A percentile compares a stretch with the other conserved stretches of the same genome.
Conservation (phyloP, 441 rosid species). For the Gossypium schwendimanii region DNA sequence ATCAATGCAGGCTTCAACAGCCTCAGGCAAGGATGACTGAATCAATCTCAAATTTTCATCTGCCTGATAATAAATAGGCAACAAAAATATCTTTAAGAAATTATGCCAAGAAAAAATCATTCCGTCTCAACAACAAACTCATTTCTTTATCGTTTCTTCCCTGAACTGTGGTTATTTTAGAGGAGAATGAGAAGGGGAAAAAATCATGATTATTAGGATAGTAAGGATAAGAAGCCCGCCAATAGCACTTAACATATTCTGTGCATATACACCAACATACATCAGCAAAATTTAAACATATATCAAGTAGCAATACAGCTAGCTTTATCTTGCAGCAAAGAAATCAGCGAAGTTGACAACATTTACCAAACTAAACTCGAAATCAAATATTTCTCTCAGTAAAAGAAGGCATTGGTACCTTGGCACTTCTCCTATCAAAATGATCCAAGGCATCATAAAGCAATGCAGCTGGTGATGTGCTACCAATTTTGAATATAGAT, state of each 20-base stretch:
- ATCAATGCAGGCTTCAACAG: slow-evolving; percentile 93
- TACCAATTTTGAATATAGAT: slow-evolving; percentile 90
- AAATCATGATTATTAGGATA: neutral
- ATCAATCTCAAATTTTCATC: slow-evolving; percentile 96
- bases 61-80: slow-evolving; percentile 52
- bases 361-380: neutral
- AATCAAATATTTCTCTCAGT: neutral
- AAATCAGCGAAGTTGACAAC: neutral
- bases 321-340: neutral
- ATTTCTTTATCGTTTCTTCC: slow-evolving; percentile 1
- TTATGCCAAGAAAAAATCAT: neutral
- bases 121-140: neutral
- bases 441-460: slow-evolving; percentile 94
- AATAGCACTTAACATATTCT: neutral
- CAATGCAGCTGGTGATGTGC: slow-evolving; percentile 90
- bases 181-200: neutral
- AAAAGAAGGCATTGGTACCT: slow-evolving; percentile 38
- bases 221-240: neutral
- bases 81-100: slow-evolving; percentile 11
- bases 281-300: neutral
- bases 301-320: neutral
- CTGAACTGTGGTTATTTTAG: neutral
- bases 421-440: slow-evolving; percentile 91
- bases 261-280: neutral
- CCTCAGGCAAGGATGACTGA: slow-evolving; percentile 76